phyloP scores from a whole-genome alignment of 306 rosid species.

The Quercus variabilis region DNA sequence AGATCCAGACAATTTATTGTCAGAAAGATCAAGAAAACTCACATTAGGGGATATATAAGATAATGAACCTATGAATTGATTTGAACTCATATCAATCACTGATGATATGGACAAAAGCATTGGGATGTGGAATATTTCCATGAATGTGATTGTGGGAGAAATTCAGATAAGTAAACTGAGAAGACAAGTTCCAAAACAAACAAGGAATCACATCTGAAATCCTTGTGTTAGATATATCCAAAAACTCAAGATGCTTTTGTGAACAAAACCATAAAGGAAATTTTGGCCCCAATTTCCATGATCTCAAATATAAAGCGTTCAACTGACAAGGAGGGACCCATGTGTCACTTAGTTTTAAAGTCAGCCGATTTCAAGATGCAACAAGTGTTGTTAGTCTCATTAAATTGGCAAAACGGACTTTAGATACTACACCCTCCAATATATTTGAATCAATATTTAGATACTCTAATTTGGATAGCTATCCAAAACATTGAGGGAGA shows the following conservation, averaged over 20 bases:
- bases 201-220: slow-evolving; percentile 13
- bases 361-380: neutral
- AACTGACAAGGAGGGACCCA: slow-evolving; percentile 13
- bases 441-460: too few relatives aligned
- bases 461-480: too few relatives aligned
- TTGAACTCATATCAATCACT: neutral
- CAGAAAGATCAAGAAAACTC: neutral
- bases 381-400: neutral
- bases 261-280: slow-evolving; percentile 25
- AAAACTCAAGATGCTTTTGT: neutral
- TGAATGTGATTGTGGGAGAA: too few relatives aligned
- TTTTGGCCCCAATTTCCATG: slow-evolving; percentile 4
- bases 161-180: too few relatives aligned
- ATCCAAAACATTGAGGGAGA: too few relatives aligned
- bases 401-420: neutral
- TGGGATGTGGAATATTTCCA: too few relatives aligned
- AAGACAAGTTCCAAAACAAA: neutral
- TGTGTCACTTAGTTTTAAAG: neutral
- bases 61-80: neutral
- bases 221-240: slow-evolving; percentile 7
- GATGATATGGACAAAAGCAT: too few relatives aligned
- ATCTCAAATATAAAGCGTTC: accelerated
- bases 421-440: too few relatives aligned
- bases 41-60: neutral
- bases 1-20: neutral